These are phyloP conservation scores for Mesostigma viride DNA, from an alignment of 139 green algal species.

Conservation along the genomic window DNA sequence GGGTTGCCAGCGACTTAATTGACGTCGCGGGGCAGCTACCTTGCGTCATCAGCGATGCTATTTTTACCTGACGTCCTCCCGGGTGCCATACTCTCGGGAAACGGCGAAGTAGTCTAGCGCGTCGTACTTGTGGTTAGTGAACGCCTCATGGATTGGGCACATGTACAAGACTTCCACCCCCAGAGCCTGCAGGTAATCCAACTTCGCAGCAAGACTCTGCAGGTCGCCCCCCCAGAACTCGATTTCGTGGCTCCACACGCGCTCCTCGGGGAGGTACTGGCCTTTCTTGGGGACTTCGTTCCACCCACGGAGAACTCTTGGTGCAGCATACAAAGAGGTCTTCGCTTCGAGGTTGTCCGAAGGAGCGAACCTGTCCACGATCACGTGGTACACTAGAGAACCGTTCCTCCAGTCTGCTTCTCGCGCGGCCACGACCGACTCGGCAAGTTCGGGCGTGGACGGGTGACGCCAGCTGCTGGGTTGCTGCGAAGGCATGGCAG, in stretches of 20 bases:
- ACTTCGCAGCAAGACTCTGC: not conserved
- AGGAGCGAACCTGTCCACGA: not conserved
- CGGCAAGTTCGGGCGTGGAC: too few relatives aligned
- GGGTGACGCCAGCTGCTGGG: too few relatives aligned
- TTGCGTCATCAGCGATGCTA: too few relatives aligned
- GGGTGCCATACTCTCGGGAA: not conserved
- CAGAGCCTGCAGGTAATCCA: not conserved
- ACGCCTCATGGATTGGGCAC: not conserved
- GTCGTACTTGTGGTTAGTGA: not conserved
- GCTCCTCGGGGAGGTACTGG: not conserved
- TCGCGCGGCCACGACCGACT: too few relatives aligned
- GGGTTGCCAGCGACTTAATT: too few relatives aligned
- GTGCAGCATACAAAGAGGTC: not conserved
- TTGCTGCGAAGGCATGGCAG: too few relatives aligned
- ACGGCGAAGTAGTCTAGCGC: not conserved
- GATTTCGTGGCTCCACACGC: not conserved
- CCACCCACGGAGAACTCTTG: not conserved
- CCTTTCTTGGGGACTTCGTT: not conserved
- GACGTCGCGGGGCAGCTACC: too few relatives aligned
- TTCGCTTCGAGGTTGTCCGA: not conserved
- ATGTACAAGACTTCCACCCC: not conserved
- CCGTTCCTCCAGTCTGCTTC: not conserved
- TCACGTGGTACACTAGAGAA: not conserved
- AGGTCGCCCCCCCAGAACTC: not conserved
- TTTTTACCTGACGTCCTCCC: not conserved